A percentile compares a stretch with the other conserved stretches of the same genome.
phyloP scores from a whole-genome alignment of 345 rosid genomes.

The Brassica cretica region DNA sequence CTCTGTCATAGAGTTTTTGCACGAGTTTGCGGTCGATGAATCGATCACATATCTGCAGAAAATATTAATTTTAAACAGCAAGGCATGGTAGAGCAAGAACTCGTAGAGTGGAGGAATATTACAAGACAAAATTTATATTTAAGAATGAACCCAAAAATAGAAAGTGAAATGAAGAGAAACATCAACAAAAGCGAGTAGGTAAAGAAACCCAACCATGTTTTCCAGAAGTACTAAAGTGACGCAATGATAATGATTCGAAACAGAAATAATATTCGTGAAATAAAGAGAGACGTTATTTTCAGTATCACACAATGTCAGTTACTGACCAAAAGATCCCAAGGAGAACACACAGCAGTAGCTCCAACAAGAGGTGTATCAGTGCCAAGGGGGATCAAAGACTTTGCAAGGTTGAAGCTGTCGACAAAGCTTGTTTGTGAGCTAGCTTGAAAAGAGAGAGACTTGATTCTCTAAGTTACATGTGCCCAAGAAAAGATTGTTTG shows the following conservation, averaged over 20 bases:
- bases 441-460: too few species aligned
- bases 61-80: neutral
- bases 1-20: conserved; percentile 80
- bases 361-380: conserved; percentile 71
- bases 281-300: neutral
- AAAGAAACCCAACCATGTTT: neutral
- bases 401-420: too few species aligned
- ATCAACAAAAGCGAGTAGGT: neutral
- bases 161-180: conserved; percentile 3
- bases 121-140: neutral
- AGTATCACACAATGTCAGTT: neutral
- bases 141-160: neutral
- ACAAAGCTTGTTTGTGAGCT: too few species aligned
- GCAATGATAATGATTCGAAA: conserved; percentile 1
- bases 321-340: conserved; percentile 97
- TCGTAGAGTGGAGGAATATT: neutral
- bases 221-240: neutral
- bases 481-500: too few species aligned
- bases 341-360: conserved; percentile 83
- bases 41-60: conserved; percentile 78
- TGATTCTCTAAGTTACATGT: too few species aligned
- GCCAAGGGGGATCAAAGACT: too few species aligned
- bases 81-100: conserved; percentile 9
- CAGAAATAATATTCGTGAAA: neutral
- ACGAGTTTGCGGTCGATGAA: conserved; percentile 66